Percentiles rank a stretch among this genome's conserved stretches.
Conservation (phyloP, 2,329 filamentous ascomycete species). For the Aspergillaceae sp. region DNA sequence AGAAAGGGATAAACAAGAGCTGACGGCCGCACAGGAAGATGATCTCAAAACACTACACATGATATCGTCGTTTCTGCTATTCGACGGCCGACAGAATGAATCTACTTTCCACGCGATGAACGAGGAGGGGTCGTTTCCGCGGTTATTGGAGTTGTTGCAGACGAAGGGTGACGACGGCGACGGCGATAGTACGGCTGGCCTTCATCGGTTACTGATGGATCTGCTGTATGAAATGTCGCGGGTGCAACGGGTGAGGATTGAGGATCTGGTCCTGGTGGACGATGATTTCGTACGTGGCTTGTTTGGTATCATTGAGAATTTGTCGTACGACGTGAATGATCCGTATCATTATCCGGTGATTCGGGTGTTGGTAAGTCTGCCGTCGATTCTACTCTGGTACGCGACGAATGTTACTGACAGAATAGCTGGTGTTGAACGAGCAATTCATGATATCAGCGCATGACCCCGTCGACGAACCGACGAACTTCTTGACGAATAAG, state of each 20-base stretch:
- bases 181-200: conserved; percentile 39
- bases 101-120: conserved; percentile 79
- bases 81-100: conserved; percentile 75
- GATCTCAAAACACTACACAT: conserved; percentile 70
- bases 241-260: conserved; percentile 68
- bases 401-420: neutral
- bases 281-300: conserved; percentile 78
- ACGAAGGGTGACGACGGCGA: conserved; percentile 44
- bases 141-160: conserved; percentile 74
- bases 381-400: neutral
- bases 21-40: conserved; percentile 58
- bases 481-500: conserved; percentile 68
- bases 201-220: conserved; percentile 77
- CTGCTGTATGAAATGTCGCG: conserved; percentile 94
- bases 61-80: conserved; percentile 73
- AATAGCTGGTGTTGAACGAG: conserved; percentile 85
- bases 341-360: conserved; percentile 96
- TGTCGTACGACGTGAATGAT: conserved; percentile 79
- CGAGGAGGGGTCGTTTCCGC: conserved; percentile 70
- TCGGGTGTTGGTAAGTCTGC: conserved; percentile 65
- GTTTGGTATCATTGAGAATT: conserved; percentile 76
- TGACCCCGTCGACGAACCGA: conserved; percentile 37
- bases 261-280: conserved; percentile 63
- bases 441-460: conserved; percentile 84
- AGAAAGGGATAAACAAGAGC: too few species aligned